Evolutionary conservation across 495 filamentous ascomycete genomes (phyloP), one percentile per base, ranked within the genome.

Genomic region (Margaritispora aquatica): DNA sequence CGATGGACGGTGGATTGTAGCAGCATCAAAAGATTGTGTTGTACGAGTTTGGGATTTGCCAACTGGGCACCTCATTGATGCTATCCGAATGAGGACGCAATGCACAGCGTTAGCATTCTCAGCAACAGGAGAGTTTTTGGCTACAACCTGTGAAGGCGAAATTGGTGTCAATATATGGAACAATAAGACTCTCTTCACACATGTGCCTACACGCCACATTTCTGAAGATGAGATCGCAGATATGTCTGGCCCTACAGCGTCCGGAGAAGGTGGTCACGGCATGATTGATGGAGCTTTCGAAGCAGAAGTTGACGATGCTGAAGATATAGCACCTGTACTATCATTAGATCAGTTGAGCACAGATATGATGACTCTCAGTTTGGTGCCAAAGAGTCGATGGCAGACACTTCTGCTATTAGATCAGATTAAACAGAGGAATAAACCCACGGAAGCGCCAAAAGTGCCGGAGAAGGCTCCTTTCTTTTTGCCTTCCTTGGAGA

Each of bases 161-260:
- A 78, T 96, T n/a, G 95, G 94, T 21, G 84, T 99, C 41, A 86
- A 88, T 59, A 81, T 99, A 24, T 99, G 94, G 90, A 96, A 88
- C 19, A 99, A 99, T 68, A 84, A 87, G 59, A 88, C 87, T 5
- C 78, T 96, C 0, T 99, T 97, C 75, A 86, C 84, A 51, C 91
- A 94, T 60, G 83, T 96, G 1, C 88, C 92, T 0, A 91, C 90
- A 8, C 79, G 87, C 24, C 88, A 88, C 57, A 83, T 99, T 60
- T 84, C 85, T 10, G 88, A 94, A 58, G 76, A 80, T 34, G 84
- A 88, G 47, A 82, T 97, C 31, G 75, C 76, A 29, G 69, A 81
- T 29, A 76, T 88, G 38, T 70, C 74, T 19, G 78, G 76, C 3
- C 90, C 91, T 1, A 88, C 87, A 0, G 78, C 80, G n/a, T 90